Conservation (phyloP, 2,329 filamentous ascomycete genomes). For the Nothomitra cinnamomea region DNA sequence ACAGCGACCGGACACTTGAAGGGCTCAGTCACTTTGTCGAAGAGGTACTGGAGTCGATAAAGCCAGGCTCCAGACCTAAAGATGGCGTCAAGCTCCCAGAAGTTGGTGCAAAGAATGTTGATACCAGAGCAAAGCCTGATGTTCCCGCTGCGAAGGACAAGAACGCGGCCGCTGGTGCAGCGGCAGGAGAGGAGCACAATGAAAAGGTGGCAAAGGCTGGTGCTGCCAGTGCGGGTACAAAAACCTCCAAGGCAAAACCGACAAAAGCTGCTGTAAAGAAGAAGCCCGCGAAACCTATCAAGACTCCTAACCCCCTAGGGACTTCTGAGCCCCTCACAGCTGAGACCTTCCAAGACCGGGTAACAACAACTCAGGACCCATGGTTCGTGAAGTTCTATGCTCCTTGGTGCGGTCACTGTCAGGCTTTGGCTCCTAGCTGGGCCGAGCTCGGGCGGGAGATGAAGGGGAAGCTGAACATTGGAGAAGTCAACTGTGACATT, state of each 20-base stretch:
- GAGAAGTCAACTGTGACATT: conserved; percentile 86
- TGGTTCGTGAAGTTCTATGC: conserved; percentile 99
- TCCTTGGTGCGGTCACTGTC: conserved; percentile 93
- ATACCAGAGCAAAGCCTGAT: conserved; percentile 22
- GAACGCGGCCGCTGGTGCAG: conserved; percentile 20
- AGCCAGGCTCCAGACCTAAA: conserved; percentile 62
- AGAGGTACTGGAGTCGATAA: conserved; percentile 54
- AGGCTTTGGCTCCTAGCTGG: conserved; percentile 84
- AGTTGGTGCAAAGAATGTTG: conserved; percentile 41
- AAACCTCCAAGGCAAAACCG: background rate
- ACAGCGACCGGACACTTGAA: conserved; percentile 50
- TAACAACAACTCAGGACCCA: conserved; percentile 74
- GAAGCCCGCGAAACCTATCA: conserved; percentile 35
- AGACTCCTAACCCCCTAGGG: conserved; percentile 57
- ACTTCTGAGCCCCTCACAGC: conserved; percentile 58
- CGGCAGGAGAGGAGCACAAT: conserved; percentile 26
- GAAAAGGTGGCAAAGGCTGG: conserved; percentile 20
- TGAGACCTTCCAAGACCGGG: conserved; percentile 70
- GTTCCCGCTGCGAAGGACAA: conserved; percentile 26
- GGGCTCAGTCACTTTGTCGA: conserved; percentile 57
- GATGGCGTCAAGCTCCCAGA: conserved; percentile 51
- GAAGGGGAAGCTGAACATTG: conserved; percentile 76
- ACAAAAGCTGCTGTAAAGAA: conserved; percentile 13
- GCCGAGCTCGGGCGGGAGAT: conserved; percentile 77
- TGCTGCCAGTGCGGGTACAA: background rate